Evolutionary conservation across 345 rosid species (phyloP), one percentile per base, ranked within the genome.

Genomic region (Noccaea bulbosa): DNA sequence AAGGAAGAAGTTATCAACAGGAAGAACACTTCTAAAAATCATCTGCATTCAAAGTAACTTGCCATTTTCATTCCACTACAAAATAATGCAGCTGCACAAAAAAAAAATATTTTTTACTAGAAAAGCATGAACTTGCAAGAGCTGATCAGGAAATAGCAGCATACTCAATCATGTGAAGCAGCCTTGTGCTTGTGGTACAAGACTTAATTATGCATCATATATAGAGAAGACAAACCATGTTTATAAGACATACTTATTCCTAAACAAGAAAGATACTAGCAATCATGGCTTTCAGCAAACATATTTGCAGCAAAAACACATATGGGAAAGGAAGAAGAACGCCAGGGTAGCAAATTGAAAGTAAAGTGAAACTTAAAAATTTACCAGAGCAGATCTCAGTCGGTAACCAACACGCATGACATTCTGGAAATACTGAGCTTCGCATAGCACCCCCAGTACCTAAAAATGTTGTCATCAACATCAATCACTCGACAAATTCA

Each of bases 351-450:
- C 10, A 69, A 33, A 33, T 8, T 15, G 20, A 55, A 61, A 22
- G 38, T 33, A 27, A 35, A 48, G 48, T 69, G 17, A 74, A 67
- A 75, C 15, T 14, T 16, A 16, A 70, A 70, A 65, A 74, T 59
- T 82, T 85, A 91, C 99, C 95, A 94, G 71, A 77, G 98, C 89
- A 44, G 99, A 81, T 82, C 99, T 87, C 61, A 94, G 84, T 67
- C 93, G 92, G 76, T 79, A 94, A 46, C 99, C 99, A 73, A 88
- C 93, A 69, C 99, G 97, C 98, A 94, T 94, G 73, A 91, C 99
- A 86, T 89, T 89, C 82, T 94, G 99, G 77, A 94, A 94, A 78
- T 94, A 94, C 65, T 94, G 99, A 74, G 96, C 99, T 87, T 94
- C 99, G 52, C 57, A 86, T 65, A 94, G 75, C 67, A 94, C 99